Evolutionary conservation across 257 asterid genomes (phyloP), one percentile per base, ranked within the genome.

Genomic region (Apocynum venetum): DNA sequence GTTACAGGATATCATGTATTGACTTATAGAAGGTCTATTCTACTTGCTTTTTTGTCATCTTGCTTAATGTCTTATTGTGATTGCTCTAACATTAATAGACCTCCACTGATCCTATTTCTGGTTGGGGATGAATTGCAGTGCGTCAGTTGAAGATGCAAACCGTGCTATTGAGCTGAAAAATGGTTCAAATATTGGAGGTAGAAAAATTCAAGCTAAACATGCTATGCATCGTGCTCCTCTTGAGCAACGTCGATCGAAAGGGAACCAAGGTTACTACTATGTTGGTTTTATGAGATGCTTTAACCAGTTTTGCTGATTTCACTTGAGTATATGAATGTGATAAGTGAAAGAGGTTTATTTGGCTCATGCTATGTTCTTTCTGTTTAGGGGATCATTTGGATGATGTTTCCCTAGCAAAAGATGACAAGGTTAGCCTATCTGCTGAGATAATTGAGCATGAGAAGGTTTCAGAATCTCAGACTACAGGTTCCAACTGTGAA

Each of bases 211-310:
- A 9, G 99, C 89, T 71, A 91, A 93, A 83, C 97, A 84, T 77
- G 99, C 99, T 73, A 82, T 72, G 67, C 97, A 91, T 51, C 97
- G 97, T 72, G 92, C 96, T 51, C 82, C 98, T 15, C 96, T 91
- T 64, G 97, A 93, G 80, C 91, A 93, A 71, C 95, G 97, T 40
- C 88, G 89, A 63, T 72, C 86, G 2, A 91, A 90, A 82, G 89
- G 72, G 80, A 87, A 81, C 86, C 87, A 87, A 91, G 98, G 99
- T 93, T 74, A 75, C 68, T 78, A 69, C 38, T 46, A 41, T 73
- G 25, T 47, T 20, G 19, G 47, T 53, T 53, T 51, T 52, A 10
- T 10, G 14, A 36, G 59, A 35, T 25, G 43, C 48, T 57, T 51
- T 79, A 38, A 41, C 20, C n/a, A 14, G 47, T 71, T 20, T 20